phyloP scores from a whole-genome alignment of 306 rosid genomes.

The Dalbergia cultrata region DNA sequence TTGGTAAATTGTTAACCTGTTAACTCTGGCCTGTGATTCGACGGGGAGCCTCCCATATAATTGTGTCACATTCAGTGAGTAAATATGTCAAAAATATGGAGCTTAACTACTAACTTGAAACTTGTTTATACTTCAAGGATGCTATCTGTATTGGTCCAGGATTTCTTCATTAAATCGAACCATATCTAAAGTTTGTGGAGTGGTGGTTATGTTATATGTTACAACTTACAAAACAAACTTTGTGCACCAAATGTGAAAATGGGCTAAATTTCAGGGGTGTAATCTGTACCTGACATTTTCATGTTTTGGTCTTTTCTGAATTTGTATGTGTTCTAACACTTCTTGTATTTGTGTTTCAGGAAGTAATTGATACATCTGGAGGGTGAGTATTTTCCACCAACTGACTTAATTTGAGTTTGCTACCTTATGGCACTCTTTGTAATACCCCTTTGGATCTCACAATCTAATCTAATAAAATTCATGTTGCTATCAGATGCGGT shows the following conservation, averaged over 20 bases:
- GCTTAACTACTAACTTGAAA: neutral
- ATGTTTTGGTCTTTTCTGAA: neutral
- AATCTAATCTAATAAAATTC: neutral
- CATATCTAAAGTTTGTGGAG: neutral
- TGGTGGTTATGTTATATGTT: neutral
- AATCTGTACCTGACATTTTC: neutral
- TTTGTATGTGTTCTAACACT: neutral
- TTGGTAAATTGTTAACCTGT: neutral
- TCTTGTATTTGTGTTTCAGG: slow-evolving; percentile 69
- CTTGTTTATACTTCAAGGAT: neutral
- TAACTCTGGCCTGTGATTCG: neutral
- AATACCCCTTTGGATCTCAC: slow-evolving; percentile 3
- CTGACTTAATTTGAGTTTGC: neutral
- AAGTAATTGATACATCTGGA: slow-evolving; percentile 90
- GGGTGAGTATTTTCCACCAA: slow-evolving; percentile 65
- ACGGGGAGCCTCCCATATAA: neutral
- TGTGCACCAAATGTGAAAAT: slow-evolving; percentile 8
- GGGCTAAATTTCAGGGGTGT: slow-evolving; percentile 1
- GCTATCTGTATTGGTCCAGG: neutral
- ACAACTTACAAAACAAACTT: neutral
- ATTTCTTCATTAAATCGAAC: slow-evolving; percentile 6
- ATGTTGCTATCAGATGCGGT: slow-evolving; percentile 70
- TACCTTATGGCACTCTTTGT: neutral
- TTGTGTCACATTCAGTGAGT: neutral
- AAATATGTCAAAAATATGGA: neutral